These are phyloP conservation scores for Pedinophyceae sp. DNA, from an alignment of 139 green algal genomes.

Conservation along the genomic window DNA sequence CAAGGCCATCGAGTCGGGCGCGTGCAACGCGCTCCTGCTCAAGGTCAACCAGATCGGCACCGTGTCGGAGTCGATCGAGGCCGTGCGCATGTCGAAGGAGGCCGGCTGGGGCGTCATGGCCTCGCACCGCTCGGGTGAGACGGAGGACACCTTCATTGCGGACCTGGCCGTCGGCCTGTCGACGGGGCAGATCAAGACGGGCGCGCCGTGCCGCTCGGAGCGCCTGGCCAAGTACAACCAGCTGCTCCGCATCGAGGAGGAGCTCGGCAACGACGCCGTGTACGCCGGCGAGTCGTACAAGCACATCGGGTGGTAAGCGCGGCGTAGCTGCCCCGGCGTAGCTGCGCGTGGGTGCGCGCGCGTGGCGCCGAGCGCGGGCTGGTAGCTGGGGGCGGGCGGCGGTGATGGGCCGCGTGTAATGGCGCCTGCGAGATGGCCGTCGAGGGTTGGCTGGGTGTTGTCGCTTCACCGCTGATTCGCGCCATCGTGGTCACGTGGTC, in stretches of 20 bases:
- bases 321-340: no score
- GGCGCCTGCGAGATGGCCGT: no score
- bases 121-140: conserved; percentile 85
- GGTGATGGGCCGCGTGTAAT: no score
- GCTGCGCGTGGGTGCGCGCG: no score
- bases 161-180: conserved; percentile 91
- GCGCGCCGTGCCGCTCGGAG: conserved; percentile 88
- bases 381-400: no score
- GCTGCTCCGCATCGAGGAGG: conserved; percentile 96
- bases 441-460: no score
- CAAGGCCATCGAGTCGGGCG: conserved; percentile 84
- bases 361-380: no score
- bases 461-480: no score
- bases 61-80: conserved; percentile 91
- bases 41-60: conserved; percentile 99
- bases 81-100: conserved; percentile 76
- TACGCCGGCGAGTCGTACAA: conserved; percentile 29
- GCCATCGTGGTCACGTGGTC: no score
- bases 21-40: conserved; percentile 89
- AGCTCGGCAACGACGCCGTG: conserved; percentile 49
- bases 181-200: conserved; percentile 99
- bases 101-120: conserved; percentile 96
- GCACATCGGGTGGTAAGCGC: conserved; percentile 4
- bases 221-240: conserved; percentile 99
- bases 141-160: conserved; percentile 95